Conservation (phyloP, 2,329 filamentous ascomycete species). For the Colletotrichum tabaci region DNA sequence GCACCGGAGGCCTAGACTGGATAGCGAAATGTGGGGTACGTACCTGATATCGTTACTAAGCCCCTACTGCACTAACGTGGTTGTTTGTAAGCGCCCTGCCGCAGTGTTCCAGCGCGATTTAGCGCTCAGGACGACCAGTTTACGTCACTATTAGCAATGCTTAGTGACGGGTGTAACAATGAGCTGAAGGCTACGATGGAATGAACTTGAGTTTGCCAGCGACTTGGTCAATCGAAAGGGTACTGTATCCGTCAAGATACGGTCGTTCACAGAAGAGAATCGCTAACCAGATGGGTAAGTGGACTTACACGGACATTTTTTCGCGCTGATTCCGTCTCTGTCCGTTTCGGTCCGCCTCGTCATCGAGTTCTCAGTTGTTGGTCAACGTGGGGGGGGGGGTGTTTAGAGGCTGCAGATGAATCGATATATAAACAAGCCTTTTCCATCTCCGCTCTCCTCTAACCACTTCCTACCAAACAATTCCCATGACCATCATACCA, state of each 20-base stretch:
- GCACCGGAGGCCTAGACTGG: too few species aligned
- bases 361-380: not conserved
- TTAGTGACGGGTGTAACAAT: conserved; percentile 1
- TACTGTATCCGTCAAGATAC: not conserved
- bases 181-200: not conserved
- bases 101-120: not conserved
- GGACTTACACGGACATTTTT: not conserved
- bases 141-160: conserved; percentile 55
- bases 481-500: conserved; percentile 11
- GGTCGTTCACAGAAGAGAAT: not conserved
- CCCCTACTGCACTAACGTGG: conserved; percentile 17
- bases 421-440: conserved; percentile 2
- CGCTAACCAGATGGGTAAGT: too few species aligned
- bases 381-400: not conserved
- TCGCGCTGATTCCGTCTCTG: not conserved
- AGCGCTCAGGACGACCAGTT: conserved; percentile 36
- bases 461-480: not conserved
- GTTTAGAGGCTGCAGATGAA: not conserved
- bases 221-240: not conserved
- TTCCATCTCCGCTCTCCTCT: conserved; percentile 12
- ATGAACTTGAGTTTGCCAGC: not conserved
- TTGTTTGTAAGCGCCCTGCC: conserved; percentile 36
- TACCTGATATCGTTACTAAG: conserved; percentile 16
- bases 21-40: not conserved
- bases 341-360: not conserved